These are phyloP conservation scores for Yarrowia bubula DNA, from an alignment of 805 yeast species.

Conservation along the genomic window DNA sequence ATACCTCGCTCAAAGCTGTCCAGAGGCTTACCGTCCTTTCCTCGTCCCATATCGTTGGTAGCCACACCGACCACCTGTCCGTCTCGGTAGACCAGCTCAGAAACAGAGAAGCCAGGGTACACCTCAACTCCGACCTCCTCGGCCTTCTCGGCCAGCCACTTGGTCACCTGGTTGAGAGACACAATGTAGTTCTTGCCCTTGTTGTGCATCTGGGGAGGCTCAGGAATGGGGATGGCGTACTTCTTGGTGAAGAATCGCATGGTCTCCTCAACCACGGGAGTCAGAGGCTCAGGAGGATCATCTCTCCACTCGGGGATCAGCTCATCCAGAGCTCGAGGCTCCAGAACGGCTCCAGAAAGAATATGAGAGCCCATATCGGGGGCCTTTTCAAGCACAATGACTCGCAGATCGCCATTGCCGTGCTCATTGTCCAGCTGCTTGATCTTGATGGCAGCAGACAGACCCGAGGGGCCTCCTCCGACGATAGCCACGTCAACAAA, in stretches of 20 bases:
- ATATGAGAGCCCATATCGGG: slow-evolving; percentile 91
- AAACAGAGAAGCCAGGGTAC: slow-evolving; percentile 85
- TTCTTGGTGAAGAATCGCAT: slow-evolving; percentile 67
- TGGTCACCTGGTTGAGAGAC: slow-evolving; percentile 75
- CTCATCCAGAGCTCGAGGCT: slow-evolving; percentile 84
- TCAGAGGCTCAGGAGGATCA: slow-evolving; percentile 55
- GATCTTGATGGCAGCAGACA: slow-evolving; percentile 85
- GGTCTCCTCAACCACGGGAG: slow-evolving; percentile 70
- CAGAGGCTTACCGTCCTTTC: slow-evolving; percentile 71
- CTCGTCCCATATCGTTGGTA: slow-evolving; percentile 87
- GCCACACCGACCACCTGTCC: slow-evolving; percentile 80
- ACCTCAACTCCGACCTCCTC: slow-evolving; percentile 92
- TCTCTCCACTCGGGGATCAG: slow-evolving; percentile 64
- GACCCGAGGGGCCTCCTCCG: slow-evolving; percentile 98
- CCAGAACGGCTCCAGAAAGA: slow-evolving; percentile 90
- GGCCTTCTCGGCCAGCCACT: slow-evolving; percentile 81
- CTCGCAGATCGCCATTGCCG: slow-evolving; percentile 69
- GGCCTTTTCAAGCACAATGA: slow-evolving; percentile 88
- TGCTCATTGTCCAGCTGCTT: slow-evolving; percentile 76
- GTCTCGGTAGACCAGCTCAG: slow-evolving; percentile 64
- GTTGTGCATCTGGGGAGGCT: slow-evolving; percentile 88
- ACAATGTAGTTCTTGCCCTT: slow-evolving; percentile 75
- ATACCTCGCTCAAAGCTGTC: slow-evolving; percentile 90
- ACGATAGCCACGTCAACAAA: slow-evolving; percentile 92
- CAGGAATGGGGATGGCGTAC: slow-evolving; percentile 71